Percentiles rank a stretch among this genome's conserved stretches.
Evolutionary conservation across 139 green algal genomes (phyloP).

Genomic region (Volvox africanus): DNA sequence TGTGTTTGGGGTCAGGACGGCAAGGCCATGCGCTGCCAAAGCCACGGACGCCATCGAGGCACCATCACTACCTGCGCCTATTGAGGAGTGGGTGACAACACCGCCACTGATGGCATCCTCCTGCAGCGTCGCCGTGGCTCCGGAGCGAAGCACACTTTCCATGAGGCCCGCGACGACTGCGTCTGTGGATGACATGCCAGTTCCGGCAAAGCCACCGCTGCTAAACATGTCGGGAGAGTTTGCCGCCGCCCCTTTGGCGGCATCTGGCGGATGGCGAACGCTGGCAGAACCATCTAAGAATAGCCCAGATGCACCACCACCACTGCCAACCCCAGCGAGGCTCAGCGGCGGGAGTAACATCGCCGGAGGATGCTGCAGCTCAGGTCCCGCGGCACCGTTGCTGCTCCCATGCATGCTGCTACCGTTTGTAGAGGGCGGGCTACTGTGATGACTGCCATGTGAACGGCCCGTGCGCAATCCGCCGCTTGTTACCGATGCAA

Average conservation of each 20-base stretch:
- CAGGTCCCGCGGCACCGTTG: background rate
- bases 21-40: background rate
- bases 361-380: background rate
- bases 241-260: background rate
- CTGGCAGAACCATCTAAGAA: background rate
- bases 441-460: background rate
- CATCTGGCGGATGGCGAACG: background rate
- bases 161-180: conserved; percentile 26
- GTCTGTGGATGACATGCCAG: background rate
- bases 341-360: background rate
- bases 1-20: background rate
- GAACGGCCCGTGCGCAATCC: background rate
- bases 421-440: background rate
- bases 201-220: background rate
- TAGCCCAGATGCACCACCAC: background rate
- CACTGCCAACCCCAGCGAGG: background rate
- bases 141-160: conserved; percentile 32
- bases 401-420: conserved; percentile 13
- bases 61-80: background rate
- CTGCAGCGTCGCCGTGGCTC: background rate
- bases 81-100: background rate
- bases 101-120: background rate
- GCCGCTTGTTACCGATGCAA: background rate
- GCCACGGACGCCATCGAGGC: background rate
- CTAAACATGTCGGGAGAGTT: background rate